Conservation (phyloP, 1,284 basidiomycete genomes). For the Puccinia hordei region DNA sequence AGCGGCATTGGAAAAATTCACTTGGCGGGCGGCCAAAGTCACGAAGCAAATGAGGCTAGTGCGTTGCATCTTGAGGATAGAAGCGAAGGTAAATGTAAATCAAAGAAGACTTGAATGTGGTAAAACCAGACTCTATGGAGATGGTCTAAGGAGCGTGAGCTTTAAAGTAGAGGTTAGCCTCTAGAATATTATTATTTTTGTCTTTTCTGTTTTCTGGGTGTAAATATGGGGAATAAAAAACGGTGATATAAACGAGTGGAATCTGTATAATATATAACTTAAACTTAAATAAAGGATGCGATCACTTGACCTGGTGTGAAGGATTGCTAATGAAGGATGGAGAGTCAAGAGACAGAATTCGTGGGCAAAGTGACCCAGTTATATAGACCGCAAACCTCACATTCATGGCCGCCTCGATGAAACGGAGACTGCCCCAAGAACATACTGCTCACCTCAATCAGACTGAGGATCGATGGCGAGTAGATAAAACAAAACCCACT, state of each 20-base stretch:
- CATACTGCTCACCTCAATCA: background rate
- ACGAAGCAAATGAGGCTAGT: constrained; percentile 8
- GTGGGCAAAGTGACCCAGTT: constrained; percentile 2
- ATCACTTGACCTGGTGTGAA: constrained; percentile 15
- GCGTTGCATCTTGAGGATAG: constrained; percentile 20
- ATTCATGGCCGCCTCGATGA: background rate
- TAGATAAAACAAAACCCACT: background rate
- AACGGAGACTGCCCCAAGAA: background rate
- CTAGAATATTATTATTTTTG: background rate
- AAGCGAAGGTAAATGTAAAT: background rate
- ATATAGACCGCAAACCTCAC: background rate
- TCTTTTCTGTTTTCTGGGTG: background rate
- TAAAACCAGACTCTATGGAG: background rate
- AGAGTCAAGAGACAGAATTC: background rate
- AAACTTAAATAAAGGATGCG: background rate
- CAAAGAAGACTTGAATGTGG: background rate
- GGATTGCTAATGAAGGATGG: background rate
- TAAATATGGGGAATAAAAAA: background rate
- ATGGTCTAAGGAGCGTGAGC: background rate
- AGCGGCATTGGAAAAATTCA: constrained; percentile 7
- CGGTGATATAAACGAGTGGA: background rate
- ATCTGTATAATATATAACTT: no score
- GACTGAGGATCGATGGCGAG: constrained; percentile 5
- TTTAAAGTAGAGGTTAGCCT: background rate
- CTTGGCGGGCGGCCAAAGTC: constrained; percentile 32